Conservation (phyloP, 768 basidiomycete species). For the Agrocybe praecox region DNA sequence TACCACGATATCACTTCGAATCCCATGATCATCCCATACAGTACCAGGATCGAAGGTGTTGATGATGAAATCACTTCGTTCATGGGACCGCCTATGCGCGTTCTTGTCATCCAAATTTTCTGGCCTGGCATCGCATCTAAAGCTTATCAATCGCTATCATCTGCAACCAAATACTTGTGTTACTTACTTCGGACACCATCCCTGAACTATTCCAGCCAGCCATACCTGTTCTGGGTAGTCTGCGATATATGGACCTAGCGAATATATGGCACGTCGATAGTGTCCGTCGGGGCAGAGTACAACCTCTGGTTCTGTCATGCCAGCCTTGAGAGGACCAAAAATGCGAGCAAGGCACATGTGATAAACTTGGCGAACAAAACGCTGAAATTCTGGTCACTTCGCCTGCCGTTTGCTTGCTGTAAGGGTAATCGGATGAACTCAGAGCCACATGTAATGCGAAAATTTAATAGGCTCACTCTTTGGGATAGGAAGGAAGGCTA, state of each 20-base stretch:
- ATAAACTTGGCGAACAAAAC: conserved; percentile 30
- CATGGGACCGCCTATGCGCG: conserved; percentile 12
- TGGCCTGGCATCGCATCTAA: background rate
- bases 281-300: conserved; percentile 29
- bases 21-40: conserved; percentile 34
- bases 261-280: conserved; percentile 28
- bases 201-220: conserved; percentile 32
- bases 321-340: conserved; percentile 18
- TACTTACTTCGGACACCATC: conserved; percentile 36
- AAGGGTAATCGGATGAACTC: background rate
- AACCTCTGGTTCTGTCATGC: conserved; percentile 29
- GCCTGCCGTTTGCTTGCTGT: conserved; percentile 7
- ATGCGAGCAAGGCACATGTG: conserved; percentile 28
- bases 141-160: background rate
- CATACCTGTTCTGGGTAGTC: conserved; percentile 41
- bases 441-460: background rate
- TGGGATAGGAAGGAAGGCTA: conserved; percentile 27
- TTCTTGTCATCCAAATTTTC: background rate
- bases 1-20: conserved; percentile 33
- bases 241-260: conserved; percentile 37
- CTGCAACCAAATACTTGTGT: background rate
- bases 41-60: conserved; percentile 14
- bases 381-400: conserved; percentile 19
- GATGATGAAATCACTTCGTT: conserved; percentile 21
- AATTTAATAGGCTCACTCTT: conserved; percentile 14